These are phyloP conservation scores for Nephelium lappaceum DNA, from an alignment of 345 rosid species.

Conservation along the genomic window DNA sequence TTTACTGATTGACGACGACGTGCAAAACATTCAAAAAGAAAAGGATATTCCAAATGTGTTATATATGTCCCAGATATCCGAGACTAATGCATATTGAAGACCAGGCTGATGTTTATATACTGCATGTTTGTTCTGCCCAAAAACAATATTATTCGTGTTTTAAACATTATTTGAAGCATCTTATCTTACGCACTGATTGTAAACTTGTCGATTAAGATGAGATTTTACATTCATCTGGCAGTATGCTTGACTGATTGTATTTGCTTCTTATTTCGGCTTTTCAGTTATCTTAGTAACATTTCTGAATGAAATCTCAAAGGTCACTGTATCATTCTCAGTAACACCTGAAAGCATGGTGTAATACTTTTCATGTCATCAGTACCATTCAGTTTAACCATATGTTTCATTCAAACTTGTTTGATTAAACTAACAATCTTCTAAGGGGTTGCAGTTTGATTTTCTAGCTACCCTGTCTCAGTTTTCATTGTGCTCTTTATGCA, in stretches of 20 bases:
- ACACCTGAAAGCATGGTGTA: neutral
- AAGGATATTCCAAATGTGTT: neutral
- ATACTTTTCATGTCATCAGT: neutral
- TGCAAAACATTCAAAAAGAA: neutral
- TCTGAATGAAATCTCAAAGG: too few relatives aligned
- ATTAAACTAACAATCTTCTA: neutral
- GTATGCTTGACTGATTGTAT: neutral
- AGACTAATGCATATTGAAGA: neutral
- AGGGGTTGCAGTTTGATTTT: neutral
- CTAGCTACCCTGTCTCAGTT: too few relatives aligned
- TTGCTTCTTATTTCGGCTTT: neutral
- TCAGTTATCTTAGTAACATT: neutral
- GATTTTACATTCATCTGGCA: neutral
- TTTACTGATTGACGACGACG: neutral
- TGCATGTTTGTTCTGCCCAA: too few relatives aligned
- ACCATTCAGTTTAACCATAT: neutral
- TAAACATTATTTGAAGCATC: too few relatives aligned
- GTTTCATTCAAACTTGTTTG: neutral
- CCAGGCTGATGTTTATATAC: neutral
- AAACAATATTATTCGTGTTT: neutral
- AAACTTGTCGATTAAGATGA: neutral
- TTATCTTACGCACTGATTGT: too few relatives aligned
- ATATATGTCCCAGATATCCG: too few relatives aligned
- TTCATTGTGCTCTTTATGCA: too few relatives aligned
- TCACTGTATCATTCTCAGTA: too few relatives aligned